phyloP scores from a whole-genome alignment of 148 eudicot species.

The Rhododendron molle region DNA sequence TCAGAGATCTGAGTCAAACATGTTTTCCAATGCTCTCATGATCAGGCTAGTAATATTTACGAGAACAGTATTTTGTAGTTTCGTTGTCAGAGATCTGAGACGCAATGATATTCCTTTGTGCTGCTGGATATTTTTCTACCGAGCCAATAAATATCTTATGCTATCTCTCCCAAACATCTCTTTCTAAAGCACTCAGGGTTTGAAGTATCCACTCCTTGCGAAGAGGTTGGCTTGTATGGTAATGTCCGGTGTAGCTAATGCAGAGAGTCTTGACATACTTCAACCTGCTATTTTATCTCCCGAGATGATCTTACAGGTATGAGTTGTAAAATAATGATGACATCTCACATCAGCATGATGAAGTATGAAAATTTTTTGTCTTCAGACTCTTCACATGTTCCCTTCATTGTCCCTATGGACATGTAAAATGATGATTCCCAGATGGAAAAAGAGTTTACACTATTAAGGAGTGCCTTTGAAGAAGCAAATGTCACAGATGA shows the following conservation, averaged over 20 bases:
- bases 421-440: constrained; percentile 22
- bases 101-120: neutral
- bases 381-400: neutral
- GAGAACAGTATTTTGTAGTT: neutral
- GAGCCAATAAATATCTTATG: neutral
- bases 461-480: constrained; percentile 58
- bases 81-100: neutral
- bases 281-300: constrained; percentile 66
- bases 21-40: neutral
- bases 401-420: neutral
- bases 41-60: neutral
- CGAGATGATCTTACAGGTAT: constrained; percentile 47
- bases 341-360: neutral
- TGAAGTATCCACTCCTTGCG: constrained; percentile 85
- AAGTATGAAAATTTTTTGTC: neutral
- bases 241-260: constrained; percentile 56
- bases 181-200: constrained; percentile 52
- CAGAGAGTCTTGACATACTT: constrained; percentile 66
- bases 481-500: constrained; percentile 38
- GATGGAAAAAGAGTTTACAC: constrained; percentile 68
- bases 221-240: constrained; percentile 91
- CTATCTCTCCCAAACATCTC: neutral
- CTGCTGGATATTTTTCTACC: neutral
- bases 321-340: neutral
- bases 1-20: neutral